Percentiles rank a stretch among this genome's conserved stretches.
Conservation (phyloP, 345 rosid species). For the Gossypium herbaceum region DNA sequence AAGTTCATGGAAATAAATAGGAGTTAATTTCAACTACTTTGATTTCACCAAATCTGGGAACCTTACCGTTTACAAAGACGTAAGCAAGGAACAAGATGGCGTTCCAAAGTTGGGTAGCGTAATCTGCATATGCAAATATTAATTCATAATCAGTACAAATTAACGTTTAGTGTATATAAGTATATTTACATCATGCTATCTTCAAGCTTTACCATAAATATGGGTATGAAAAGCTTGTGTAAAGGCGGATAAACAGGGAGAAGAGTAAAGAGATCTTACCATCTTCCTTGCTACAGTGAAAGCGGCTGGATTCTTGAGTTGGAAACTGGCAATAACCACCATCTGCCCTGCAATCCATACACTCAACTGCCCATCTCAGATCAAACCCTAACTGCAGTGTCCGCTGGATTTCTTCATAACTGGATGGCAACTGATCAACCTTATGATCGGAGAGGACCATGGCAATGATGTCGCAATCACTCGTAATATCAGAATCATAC, state of each 20-base stretch:
- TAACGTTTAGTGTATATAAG: not conserved
- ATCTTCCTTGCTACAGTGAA: not conserved
- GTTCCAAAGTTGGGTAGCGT: not conserved
- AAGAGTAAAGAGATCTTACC: not conserved
- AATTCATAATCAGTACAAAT: not conserved
- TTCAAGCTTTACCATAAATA: too few relatives aligned
- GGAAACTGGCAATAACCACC: constrained; percentile 22
- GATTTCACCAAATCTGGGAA: not conserved
- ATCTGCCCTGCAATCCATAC: constrained; percentile 29
- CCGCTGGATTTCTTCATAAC: constrained; percentile 23
- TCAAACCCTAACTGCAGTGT: constrained; percentile 36
- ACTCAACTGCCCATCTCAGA: constrained; percentile 36
- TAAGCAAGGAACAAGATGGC: not conserved
- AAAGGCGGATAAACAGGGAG: too few relatives aligned
- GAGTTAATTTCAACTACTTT: not conserved
- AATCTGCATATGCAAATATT: not conserved
- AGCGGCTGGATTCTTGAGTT: not conserved
- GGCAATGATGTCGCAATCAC: not conserved
- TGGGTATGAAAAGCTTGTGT: too few relatives aligned
- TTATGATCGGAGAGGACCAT: not conserved
- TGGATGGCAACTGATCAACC: too few relatives aligned
- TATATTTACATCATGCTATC: not conserved
- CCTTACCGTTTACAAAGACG: not conserved
- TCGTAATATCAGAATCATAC: not conserved
- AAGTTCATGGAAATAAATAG: not conserved